Evolutionary conservation across 2,329 filamentous ascomycete genomes (phyloP).

Genomic region (Thermoascus crustaceus): DNA sequence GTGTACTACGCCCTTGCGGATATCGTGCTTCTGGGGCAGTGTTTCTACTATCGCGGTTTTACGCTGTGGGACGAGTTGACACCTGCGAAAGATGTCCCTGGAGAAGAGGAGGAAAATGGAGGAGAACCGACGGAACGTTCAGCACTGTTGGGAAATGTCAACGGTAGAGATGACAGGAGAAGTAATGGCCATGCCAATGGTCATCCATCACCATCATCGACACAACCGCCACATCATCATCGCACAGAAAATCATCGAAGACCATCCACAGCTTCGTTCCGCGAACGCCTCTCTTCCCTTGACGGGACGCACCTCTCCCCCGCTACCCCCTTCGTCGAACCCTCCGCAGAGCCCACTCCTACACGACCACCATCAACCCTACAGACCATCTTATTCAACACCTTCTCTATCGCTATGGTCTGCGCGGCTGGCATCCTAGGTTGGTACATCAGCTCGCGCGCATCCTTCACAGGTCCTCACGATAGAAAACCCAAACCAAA

Average conservation of each 20-base stretch:
- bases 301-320: constrained; percentile 67
- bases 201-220: constrained; percentile 5
- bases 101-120: constrained; percentile 10
- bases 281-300: constrained; percentile 46
- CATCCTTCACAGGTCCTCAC: neutral
- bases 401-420: constrained; percentile 68
- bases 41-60: constrained; percentile 92
- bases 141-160: constrained; percentile 18
- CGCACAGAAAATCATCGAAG: constrained; percentile 8
- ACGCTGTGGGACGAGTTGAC: constrained; percentile 26
- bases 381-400: constrained; percentile 60
- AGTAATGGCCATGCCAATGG: constrained; percentile 11
- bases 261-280: constrained; percentile 29
- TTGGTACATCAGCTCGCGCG: constrained; percentile 64
- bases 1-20: constrained; percentile 91
- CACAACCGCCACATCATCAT: constrained; percentile 16
- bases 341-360: constrained; percentile 19
- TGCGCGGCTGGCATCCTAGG: constrained; percentile 74
- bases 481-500: neutral
- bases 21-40: constrained; percentile 77
- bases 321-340: constrained; percentile 66
- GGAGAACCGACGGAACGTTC: constrained; percentile 23
- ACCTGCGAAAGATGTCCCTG: constrained; percentile 7
- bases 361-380: constrained; percentile 28
- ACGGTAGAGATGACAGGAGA: neutral